Conservation (phyloP, 1,139 yeast genomes). For the Yamadazyma songkhlaensis region DNA sequence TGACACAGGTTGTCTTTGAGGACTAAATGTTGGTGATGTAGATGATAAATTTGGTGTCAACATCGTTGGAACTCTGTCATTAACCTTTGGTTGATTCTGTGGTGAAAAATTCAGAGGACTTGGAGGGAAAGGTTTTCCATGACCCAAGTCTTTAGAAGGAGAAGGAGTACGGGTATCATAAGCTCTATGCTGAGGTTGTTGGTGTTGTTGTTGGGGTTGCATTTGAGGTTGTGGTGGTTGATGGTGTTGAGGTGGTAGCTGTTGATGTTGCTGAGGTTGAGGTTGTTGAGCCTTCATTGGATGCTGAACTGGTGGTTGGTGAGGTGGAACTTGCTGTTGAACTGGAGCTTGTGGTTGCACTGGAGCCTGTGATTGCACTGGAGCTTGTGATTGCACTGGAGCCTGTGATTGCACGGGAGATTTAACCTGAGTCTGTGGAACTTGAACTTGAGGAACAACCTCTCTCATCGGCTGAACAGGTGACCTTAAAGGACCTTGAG, state of each 20-base stretch:
- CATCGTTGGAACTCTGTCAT: conserved; percentile 8
- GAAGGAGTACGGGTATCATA: conserved; percentile 11
- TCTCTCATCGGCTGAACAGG: conserved; percentile 7
- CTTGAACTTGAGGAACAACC: conserved; percentile 1
- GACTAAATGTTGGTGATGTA: background rate
- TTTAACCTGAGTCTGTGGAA: too few species aligned
- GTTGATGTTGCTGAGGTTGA: conserved; percentile 6
- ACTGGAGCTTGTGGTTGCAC: conserved; percentile 7
- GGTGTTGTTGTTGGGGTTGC: too few species aligned
- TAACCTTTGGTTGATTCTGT: conserved; percentile 5
- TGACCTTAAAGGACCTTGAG: background rate
- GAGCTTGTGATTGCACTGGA: background rate
- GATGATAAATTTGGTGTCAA: conserved; percentile 6
- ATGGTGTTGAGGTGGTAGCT: background rate
- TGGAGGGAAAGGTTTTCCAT: conserved; percentile 8
- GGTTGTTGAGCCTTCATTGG: conserved; percentile 4
- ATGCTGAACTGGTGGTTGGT: background rate
- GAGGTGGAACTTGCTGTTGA: conserved; percentile 1
- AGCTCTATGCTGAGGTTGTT: conserved; percentile 5
- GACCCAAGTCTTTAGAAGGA: conserved; percentile 6
- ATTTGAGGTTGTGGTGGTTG: conserved; percentile 6
- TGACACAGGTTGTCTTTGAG: background rate
- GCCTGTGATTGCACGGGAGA: background rate
- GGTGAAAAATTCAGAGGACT: conserved; percentile 10
- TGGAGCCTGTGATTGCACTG: conserved; percentile 1